Evolutionary conservation across 164 flowering plant genomes (phyloP), one percentile per base, ranked within the genome.

Genomic region (Stephania cephalantha): DNA sequence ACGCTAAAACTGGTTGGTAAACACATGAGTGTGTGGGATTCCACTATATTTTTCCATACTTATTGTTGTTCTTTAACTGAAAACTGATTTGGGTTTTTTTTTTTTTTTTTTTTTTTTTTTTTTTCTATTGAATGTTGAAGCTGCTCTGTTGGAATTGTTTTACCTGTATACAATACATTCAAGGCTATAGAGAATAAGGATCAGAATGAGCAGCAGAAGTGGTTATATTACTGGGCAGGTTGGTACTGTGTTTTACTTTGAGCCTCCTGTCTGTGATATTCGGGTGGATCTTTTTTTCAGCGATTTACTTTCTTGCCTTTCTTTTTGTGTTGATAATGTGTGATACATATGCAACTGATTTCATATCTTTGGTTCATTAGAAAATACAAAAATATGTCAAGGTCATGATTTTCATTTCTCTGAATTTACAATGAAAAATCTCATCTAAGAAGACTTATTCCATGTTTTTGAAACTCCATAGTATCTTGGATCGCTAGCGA

Each of bases 171-270:
- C 84, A 87, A 92, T 46, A 93, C 98, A 66, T 88, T 91, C 79
- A 93, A 87, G 82, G 98, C 98, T 68, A 91, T 95, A 78, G 97
- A 95, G 85, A 79, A 71, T 3, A 85, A 83, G 78, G 85, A 95
- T 84, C 85, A 73, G 42, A 77, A 77, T 75, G 95, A 91, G 79
- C 91, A 93, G 78, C 89, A 86, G 30, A 87, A 81, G 78, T 90
- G 91, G 92, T 93, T 95, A 75, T 10, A 88, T 9, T 95, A 95
- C 70, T 95, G 98, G 98, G 90, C 98, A 88, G 98, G 98, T 91
- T 73, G 63, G 87, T 68, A 65, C 5, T 55, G 6, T 13, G 63
- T 29, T 25, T 29, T 18, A 35, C 25, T 69, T 69, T 29, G 63
- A 7, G 17, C 71, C 25, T 30, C 31, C 6, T 31, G 68, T 66